Percentiles rank a stretch among this genome's conserved stretches.
phyloP scores from a whole-genome alignment of 2,329 filamentous ascomycete genomes.

The Calonectria naviculata region DNA sequence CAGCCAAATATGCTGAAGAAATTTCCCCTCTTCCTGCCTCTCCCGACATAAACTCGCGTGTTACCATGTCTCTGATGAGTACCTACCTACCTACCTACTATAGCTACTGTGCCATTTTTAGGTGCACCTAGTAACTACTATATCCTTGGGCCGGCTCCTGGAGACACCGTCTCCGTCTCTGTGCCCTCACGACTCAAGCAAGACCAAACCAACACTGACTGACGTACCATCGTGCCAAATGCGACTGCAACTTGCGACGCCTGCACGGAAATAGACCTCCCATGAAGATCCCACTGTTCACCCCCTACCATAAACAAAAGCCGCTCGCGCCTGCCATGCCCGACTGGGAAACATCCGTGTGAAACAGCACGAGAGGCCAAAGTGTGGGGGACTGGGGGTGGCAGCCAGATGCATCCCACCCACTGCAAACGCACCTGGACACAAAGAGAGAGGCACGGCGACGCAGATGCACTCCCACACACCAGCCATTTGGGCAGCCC shows the following conservation, averaged over 20 bases:
- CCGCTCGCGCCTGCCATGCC: slow-evolving; percentile 1
- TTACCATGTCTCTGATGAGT: background rate
- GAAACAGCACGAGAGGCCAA: background rate
- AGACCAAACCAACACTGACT: background rate
- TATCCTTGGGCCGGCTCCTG: background rate
- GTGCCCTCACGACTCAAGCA: slow-evolving; percentile 16
- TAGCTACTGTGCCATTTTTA: background rate
- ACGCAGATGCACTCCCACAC: slow-evolving; percentile 1
- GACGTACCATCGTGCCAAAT: slow-evolving; percentile 18
- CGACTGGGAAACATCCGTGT: slow-evolving; percentile 2
- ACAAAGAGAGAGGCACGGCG: background rate
- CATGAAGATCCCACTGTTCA: slow-evolving; percentile 7
- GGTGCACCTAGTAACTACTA: background rate
- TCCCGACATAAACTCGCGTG: background rate
- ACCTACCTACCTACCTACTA: background rate
- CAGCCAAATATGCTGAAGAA: background rate
- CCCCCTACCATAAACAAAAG: background rate
- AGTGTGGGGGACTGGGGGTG: slow-evolving; percentile 7
- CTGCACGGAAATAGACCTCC: background rate
- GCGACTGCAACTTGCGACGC: slow-evolving; percentile 9
- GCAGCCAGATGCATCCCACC: background rate
- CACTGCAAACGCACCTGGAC: slow-evolving; percentile 6
- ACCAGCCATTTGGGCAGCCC: background rate
- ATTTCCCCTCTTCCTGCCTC: background rate
- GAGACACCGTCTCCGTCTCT: background rate